Evolutionary conservation across 163 green algal genomes (phyloP), one percentile per base, ranked within the genome.

Genomic region (Scenedesmus sp.): DNA sequence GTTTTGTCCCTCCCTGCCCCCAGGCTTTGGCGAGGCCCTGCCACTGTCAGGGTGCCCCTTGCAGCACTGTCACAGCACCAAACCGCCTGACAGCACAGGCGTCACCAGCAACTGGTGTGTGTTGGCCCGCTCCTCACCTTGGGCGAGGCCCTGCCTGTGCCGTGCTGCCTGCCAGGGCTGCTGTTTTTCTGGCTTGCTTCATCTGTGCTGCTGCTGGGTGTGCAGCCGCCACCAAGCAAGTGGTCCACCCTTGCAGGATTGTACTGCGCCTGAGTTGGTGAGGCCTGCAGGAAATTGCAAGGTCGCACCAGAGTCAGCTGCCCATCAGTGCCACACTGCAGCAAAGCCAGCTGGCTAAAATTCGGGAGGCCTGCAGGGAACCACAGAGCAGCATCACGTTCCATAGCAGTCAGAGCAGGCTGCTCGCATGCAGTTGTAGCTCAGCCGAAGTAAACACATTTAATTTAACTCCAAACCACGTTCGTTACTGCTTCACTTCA

Each of bases 211-310:
- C 37, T 86, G 33, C 40, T 85, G 30, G 61, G 30, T 33, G 72
- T 81, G 37, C 82, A 87, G 4, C n/a, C 51, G 9, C 26, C 82
- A 42, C 82, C 82, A 30, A 18, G 22, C 26, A 87, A 53, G 53
- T 87, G 82, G 35, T 87, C 82, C 33, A 87, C 53, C 24, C 82
- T 40, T 9, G 82, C 82, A 42, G 82, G 53, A 5, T 35, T 40
- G 30, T 37, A 30, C 65, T 76, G 16, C 30, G 30, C 30, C 5
- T 76, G 65, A 76, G 65, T 40, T 10, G 30, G 65, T 5, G 30
- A 76, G 65, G 65, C 65, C 65, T 76, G 65, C 65, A 76, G 30
- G 65, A 40, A n/a, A n/a, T n/a, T 56, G 49, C 49, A 56, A 20
- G 49, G 13, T 20, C 49, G 15, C 49, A 56, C 49, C 13, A 13